Conservation (phyloP, 352 stramenopile species). For the Thalassiosira oceanica region DNA sequence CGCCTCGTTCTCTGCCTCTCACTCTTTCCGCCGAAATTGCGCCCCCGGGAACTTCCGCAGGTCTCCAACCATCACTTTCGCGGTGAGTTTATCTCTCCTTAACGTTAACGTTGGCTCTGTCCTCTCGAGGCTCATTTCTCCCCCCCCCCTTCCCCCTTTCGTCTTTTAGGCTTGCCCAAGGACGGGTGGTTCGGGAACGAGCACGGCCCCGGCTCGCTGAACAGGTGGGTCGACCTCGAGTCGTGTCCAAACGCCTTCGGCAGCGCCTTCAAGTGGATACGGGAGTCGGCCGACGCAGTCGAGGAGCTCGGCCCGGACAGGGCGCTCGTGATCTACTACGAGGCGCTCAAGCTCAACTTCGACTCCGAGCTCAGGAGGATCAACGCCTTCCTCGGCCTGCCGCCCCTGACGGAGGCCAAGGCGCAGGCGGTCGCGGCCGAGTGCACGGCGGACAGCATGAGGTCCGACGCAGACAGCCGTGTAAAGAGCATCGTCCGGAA, state of each 20-base stretch:
- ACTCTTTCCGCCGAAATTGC: too few species aligned
- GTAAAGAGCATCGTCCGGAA: neutral
- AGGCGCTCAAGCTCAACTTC: constrained; percentile 7
- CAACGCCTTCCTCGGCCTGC: constrained; percentile 12
- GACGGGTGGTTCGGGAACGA: constrained; percentile 16
- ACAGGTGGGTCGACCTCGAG: constrained; percentile 6
- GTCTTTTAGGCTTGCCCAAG: too few species aligned
- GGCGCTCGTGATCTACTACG: constrained; percentile 11
- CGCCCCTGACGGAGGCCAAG: constrained; percentile 12
- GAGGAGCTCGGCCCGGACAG: constrained; percentile 2
- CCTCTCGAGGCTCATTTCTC: too few species aligned
- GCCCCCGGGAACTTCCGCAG: too few species aligned
- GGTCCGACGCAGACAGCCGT: neutral
- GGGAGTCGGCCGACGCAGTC: neutral
- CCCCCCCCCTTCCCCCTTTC: too few species aligned
- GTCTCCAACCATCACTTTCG: constrained; percentile 14
- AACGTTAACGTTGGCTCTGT: too few species aligned
- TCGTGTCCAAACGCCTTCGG: constrained; percentile 11
- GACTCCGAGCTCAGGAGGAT: constrained; percentile 6
- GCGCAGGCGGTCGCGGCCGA: neutral
- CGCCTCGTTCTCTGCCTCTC: too few species aligned
- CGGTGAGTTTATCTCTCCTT: too few species aligned
- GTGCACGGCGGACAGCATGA: constrained; percentile 5
- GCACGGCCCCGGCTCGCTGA: constrained; percentile 12
- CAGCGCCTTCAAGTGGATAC: constrained; percentile 4